Percentiles rank a stretch among this genome's conserved stretches.
These are phyloP conservation scores for Hypoxylon trugodes DNA, from an alignment of 495 filamentous ascomycete genomes.

Conservation along the genomic window DNA sequence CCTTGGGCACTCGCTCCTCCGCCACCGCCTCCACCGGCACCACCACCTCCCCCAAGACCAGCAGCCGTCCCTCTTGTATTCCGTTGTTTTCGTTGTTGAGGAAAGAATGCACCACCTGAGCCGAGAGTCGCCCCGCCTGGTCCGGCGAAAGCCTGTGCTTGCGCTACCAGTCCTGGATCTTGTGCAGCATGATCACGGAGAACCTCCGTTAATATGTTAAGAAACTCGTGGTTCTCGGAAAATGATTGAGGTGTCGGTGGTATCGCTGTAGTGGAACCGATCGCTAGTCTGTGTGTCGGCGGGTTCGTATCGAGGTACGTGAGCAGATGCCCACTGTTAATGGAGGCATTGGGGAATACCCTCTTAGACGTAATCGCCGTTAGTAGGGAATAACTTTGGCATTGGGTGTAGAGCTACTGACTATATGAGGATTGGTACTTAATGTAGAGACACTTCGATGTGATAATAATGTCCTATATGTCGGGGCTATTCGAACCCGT, in stretches of 20 bases:
- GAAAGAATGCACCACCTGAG: constrained; percentile 70
- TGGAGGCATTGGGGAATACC: constrained; percentile 65
- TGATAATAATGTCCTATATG: constrained; percentile 30
- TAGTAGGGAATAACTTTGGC: constrained; percentile 34
- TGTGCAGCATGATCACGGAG: constrained; percentile 71
- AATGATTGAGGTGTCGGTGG: constrained; percentile 83
- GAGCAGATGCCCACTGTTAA: constrained; percentile 64
- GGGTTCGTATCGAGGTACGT: constrained; percentile 79
- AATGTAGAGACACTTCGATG: constrained; percentile 47
- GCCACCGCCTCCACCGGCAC: constrained; percentile 64
- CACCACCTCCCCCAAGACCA: constrained; percentile 53
- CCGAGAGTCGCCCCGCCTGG: constrained; percentile 76
- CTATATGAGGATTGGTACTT: constrained; percentile 56
- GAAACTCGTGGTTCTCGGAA: constrained; percentile 78
- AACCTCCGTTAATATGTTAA: constrained; percentile 77
- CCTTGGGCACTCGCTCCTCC: constrained; percentile 84
- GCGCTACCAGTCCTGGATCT: constrained; percentile 75
- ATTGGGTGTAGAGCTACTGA: constrained; percentile 41
- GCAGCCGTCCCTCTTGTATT: constrained; percentile 32
- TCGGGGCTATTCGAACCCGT: constrained; percentile 26
- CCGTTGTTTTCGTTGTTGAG: constrained; percentile 44
- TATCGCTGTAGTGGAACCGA: constrained; percentile 75
- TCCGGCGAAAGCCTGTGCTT: constrained; percentile 82
- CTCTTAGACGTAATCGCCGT: constrained; percentile 63
- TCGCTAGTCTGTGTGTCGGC: constrained; percentile 70